phyloP scores from a whole-genome alignment of 2,329 filamentous ascomycete genomes.

The Phyllosticta capitalensis region DNA sequence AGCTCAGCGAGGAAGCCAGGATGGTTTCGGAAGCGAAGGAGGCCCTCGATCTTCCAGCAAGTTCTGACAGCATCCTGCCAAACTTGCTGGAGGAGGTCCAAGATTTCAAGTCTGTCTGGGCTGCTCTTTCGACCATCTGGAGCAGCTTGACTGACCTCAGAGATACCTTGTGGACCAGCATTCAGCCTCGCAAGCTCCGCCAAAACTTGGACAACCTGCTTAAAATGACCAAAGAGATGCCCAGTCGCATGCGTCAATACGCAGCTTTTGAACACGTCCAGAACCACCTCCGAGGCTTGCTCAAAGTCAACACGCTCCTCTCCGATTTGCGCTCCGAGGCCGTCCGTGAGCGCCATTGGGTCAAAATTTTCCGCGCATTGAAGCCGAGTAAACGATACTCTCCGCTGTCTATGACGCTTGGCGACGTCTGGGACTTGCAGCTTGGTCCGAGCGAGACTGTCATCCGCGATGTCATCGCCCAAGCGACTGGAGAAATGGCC shows the following conservation, averaged over 20 bases:
- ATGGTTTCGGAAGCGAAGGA: constrained; percentile 97
- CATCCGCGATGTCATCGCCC: constrained; percentile 85
- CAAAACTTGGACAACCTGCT: constrained; percentile 82
- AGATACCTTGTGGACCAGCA: constrained; percentile 87
- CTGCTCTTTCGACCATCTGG: constrained; percentile 91
- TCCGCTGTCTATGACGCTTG: constrained; percentile 87
- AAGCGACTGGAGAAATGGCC: constrained; percentile 97
- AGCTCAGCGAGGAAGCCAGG: constrained; percentile 75
- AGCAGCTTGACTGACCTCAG: constrained; percentile 87
- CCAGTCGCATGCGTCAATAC: constrained; percentile 96
- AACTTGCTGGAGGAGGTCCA: constrained; percentile 90
- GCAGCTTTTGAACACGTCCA: constrained; percentile 99
- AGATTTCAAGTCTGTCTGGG: constrained; percentile 98
- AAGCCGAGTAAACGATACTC: constrained; percentile 92
- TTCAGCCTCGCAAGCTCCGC: constrained; percentile 88
- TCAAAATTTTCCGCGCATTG: constrained; percentile 93
- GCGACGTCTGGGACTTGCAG: constrained; percentile 96
- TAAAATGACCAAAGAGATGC: constrained; percentile 99
- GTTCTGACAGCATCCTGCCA: constrained; percentile 69
- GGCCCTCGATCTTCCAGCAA: constrained; percentile 78
- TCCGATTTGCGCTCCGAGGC: constrained; percentile 92
- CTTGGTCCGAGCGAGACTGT: constrained; percentile 76
- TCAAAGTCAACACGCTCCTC: constrained; percentile 84
- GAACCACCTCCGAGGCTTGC: constrained; percentile 72
- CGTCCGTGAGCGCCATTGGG: constrained; percentile 92